Conservation (phyloP, 225 moss, liverwort and hornwort genomes). For the Physcomitrellopsis africana region DNA sequence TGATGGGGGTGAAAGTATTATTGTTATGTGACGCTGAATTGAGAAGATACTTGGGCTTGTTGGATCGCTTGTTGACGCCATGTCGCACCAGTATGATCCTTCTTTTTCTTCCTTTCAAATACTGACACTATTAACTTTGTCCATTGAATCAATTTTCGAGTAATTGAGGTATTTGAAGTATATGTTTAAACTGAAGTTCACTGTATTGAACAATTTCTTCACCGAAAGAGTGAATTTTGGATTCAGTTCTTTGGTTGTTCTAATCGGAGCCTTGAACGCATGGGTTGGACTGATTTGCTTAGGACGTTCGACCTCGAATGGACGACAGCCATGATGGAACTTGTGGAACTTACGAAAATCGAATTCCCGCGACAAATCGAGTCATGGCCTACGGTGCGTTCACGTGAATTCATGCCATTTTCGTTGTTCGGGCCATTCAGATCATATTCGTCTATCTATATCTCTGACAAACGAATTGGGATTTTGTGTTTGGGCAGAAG, state of each 20-base stretch:
- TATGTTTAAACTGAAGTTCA: not conserved
- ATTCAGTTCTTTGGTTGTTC: not conserved
- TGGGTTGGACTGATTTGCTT: not conserved
- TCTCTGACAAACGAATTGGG: not conserved
- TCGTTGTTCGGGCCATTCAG: not conserved
- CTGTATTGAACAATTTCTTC: not conserved
- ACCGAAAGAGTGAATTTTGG: not conserved
- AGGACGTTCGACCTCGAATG: constrained; percentile 65
- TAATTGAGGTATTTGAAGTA: not conserved
- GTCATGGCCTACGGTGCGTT: constrained; percentile 44
- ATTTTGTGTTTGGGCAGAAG: constrained; percentile 27
- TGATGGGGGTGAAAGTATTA: not conserved
- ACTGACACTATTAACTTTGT: not conserved
- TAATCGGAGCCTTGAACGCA: not conserved
- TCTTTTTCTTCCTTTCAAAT: not conserved
- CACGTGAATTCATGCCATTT: not conserved
- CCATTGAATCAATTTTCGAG: not conserved
- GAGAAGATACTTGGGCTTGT: not conserved
- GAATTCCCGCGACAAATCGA: constrained; percentile 45
- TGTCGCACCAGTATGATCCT: constrained; percentile 37
- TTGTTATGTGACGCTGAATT: not conserved
- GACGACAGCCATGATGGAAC: constrained; percentile 55
- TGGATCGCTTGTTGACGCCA: not conserved
- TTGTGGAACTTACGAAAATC: constrained; percentile 52
- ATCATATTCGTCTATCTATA: accelerated